phyloP scores from a whole-genome alignment of 164 flowering plant genomes.

The Vitis amurensis region DNA sequence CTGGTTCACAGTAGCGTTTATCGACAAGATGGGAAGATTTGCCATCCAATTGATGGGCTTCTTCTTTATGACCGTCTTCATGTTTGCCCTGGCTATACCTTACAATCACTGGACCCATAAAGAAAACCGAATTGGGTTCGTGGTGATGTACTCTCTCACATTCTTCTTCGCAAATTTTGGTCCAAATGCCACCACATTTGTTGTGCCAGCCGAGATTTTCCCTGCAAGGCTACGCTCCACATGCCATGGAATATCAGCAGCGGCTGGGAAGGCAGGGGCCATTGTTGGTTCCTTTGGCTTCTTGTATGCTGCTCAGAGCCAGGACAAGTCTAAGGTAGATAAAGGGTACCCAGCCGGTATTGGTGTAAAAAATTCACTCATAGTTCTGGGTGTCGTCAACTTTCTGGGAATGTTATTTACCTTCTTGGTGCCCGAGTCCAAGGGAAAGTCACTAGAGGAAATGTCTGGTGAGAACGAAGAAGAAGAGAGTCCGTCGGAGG shows the following conservation, averaged over 20 bases:
- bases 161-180: conserved; percentile 25
- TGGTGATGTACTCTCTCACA: conserved; percentile 18
- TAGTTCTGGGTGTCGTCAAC: conserved; percentile 18
- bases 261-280: conserved; percentile 24
- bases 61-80: conserved; percentile 21
- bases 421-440: conserved; percentile 18
- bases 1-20: conserved; percentile 18
- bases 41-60: conserved; percentile 15
- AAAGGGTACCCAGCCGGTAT: background rate
- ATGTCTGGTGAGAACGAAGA: conserved; percentile 16
- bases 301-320: conserved; percentile 12
- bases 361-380: conserved; percentile 14
- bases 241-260: conserved; percentile 22
- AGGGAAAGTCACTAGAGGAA: conserved; percentile 20
- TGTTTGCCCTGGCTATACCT: conserved; percentile 18
- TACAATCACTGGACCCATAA: conserved; percentile 17
- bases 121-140: conserved; percentile 14
- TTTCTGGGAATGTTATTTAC: conserved; percentile 16
- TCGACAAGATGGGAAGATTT: conserved; percentile 16
- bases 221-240: conserved; percentile 22
- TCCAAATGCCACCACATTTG: conserved; percentile 20
- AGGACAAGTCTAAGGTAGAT: too few species aligned
- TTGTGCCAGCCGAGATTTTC: conserved; percentile 21
- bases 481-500: background rate
- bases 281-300: conserved; percentile 22